Base-by-base conservation (phyloP, 345 rosid genomes). In the Rhizophora mangle region DNA sequence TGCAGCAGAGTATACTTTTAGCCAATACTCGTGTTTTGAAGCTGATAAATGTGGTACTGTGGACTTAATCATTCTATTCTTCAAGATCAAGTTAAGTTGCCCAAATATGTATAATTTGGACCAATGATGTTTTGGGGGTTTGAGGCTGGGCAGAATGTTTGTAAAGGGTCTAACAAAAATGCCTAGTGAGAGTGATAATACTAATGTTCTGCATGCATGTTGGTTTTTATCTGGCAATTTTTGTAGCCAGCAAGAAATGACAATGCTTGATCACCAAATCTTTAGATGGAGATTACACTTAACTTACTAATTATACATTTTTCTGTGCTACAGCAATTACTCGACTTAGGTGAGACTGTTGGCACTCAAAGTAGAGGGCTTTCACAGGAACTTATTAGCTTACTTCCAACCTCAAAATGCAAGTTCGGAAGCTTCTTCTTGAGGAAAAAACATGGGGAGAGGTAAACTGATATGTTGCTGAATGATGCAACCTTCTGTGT, bases 301-400 rank as follows among this genome's bases (percentile, higher is more conserved):
- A 34, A 27, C 58, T 22, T 20, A 9, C 66, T 43, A 2, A 43
- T 43, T 52, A 46, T 24, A 15, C 2, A 52, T 19, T 21, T 58
- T 66, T 59, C 66, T 65, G 20, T 77, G 51, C 62, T 21, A 26
- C 86, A 88, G 89, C 91, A 89, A 72, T 74, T 89, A 68, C 83
- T 89, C n/a, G 89, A 89, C 79, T 74, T 89, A 26, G 91, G 94
- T 1, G 94, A 89, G 74, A 72, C 94, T 49, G 85, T 89, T 59
- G 94, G 94, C 64, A 81, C 85, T 30, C 85, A 89, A 64, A 84
- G 84, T 67, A 77, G 85, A 77, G 94, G 94, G 60, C 89, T 89
- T 8, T 71, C 87, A 11, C 77, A 79, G 52, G 94, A 86, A 69
- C 86, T 82, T 21, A 86, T 89, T 55, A 68, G 77, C 60, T 75